Conservation (phyloP, 768 basidiomycete species). For the Pleurotus platypus region DNA sequence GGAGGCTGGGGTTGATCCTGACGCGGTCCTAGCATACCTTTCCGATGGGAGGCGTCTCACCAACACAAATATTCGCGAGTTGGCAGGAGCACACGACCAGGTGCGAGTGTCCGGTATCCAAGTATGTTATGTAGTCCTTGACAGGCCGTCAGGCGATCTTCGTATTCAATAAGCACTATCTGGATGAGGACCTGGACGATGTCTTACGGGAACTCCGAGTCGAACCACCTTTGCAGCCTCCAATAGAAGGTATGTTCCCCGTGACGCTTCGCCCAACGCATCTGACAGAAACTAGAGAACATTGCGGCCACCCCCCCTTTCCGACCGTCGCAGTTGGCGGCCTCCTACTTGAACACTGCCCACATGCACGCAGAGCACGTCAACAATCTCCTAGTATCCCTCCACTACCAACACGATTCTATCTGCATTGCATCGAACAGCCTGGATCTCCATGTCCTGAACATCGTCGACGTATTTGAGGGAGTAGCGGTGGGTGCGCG, state of each 20-base stretch:
- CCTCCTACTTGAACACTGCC: conserved; percentile 63
- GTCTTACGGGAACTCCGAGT: conserved; percentile 62
- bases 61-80: conserved; percentile 68
- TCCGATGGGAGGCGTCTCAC: conserved; percentile 75
- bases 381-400: conserved; percentile 43
- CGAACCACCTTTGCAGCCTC: conserved; percentile 61
- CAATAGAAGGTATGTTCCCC: conserved; percentile 57
- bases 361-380: conserved; percentile 64
- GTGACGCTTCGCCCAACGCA: conserved; percentile 2
- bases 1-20: conserved; percentile 68
- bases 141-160: conserved; percentile 54
- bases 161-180: conserved; percentile 80
- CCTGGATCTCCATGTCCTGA: conserved; percentile 71
- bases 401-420: conserved; percentile 67
- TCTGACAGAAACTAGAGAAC: conserved; percentile 35
- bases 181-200: conserved; percentile 66
- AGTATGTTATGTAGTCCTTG: neutral
- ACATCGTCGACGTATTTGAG: conserved; percentile 69
- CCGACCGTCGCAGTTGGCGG: conserved; percentile 60
- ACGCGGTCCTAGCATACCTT: conserved; percentile 71
- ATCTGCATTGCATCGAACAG: conserved; percentile 68
- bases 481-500: conserved; percentile 49
- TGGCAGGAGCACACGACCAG: conserved; percentile 74
- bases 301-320: conserved; percentile 71
- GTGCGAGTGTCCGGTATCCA: conserved; percentile 31